Base-by-base conservation (phyloP, 129 eudicot species). In the Kitagawia praeruptora region DNA sequence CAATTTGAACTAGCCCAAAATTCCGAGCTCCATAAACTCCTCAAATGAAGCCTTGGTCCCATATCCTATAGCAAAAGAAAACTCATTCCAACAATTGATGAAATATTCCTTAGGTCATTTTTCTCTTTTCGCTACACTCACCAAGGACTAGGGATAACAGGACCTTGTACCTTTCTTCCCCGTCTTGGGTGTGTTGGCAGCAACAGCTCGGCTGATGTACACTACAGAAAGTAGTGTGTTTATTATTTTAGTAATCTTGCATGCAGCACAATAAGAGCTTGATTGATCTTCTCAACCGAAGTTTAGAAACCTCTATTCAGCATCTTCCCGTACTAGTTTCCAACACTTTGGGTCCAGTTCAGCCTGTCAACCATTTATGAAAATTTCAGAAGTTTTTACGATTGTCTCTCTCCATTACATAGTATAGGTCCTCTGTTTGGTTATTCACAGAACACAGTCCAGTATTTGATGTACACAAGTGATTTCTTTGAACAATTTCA, bases 281-380 rank as follows among this genome's bases (percentile, higher is more conserved):
- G 77, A 11, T n/a, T 73, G 58, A 18, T 56, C 34, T 47, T 34
- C 28, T 41, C 45, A 63, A 78, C 80, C 34, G 27, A 78, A 63
- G 41, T 11, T 46, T 28, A 40, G 25, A 8, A 77, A 40, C 37
- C 53, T 66, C 77, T 70, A 85, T 38, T 89, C 91, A 31, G 78
- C 41, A 47, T 89, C 97, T 28, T 82, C 87, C 41, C 86, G 64
- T 76, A 83, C 93, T 71, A 87, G 75, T 75, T 94, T 94, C 97
- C 97, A 94, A 78, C 88, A 91, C 83, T 87, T 91, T 23, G 97
- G 95, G 76, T 94, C 96, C 78, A 89, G 78, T 67, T 94, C 98
- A 40, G 90, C 93, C 93, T 90, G 91, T n/a, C 41, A 75, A 53
- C 21, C 76, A 83, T 25, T 75, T 42, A 82, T 39, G 40, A 77